Conservation (phyloP, 495 filamentous ascomycete species). For the Xylaria scruposa region DNA sequence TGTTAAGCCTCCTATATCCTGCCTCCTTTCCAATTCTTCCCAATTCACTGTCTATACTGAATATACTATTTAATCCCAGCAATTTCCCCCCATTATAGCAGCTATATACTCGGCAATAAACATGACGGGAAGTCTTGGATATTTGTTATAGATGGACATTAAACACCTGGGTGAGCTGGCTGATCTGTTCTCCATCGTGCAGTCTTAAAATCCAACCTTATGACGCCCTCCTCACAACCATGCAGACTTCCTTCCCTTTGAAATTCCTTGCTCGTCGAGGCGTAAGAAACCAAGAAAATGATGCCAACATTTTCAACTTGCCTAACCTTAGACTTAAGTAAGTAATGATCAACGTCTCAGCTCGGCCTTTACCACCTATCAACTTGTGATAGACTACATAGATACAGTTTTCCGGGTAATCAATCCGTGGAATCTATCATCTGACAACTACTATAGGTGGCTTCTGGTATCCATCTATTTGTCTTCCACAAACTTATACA, state of each 20-base stretch:
- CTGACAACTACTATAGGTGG: not conserved
- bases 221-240: not conserved
- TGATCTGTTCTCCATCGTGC: not conserved
- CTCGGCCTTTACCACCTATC: not conserved
- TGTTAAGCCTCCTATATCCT: not conserved
- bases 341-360: not conserved
- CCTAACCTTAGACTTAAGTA: not conserved
- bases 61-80: not conserved
- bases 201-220: not conserved
- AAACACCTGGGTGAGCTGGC: not conserved
- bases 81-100: not conserved
- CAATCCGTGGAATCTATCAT: not conserved
- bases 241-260: not conserved
- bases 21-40: not conserved
- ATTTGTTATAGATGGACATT: not conserved
- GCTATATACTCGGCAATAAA: not conserved
- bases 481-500: not conserved
- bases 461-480: not conserved
- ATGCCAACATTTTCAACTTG: not conserved
- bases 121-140: not conserved
- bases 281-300: not conserved
- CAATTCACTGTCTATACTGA: not conserved
- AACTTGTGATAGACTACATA: not conserved
- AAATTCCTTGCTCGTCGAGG: not conserved
- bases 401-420: not conserved